Evolutionary conservation across 495 filamentous ascomycete genomes (phyloP), one percentile per base, ranked within the genome.

Genomic region (Aspergillus mulundensis): DNA sequence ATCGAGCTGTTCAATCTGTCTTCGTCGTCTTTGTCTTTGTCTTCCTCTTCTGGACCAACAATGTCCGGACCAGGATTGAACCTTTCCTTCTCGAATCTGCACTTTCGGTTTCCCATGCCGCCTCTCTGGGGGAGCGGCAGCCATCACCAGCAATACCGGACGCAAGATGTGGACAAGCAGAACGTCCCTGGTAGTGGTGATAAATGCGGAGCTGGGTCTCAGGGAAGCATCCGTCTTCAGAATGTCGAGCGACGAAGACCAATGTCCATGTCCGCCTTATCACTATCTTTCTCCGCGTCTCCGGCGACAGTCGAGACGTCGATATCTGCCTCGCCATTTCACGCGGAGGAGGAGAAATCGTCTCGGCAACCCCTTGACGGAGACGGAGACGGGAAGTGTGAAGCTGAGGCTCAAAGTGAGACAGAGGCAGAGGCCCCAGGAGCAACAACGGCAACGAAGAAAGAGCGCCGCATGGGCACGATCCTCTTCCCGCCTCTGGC

Each of bases 1-100:
- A 47, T 65, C 30, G 63, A 65, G 47, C 44, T 65, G 20, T 57
- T 65, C 32, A 59, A 60, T 36, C 52, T 60, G 34, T 46, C 61
- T 10, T 1, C n/a, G 24, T 28, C 44, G 40, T 30, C 4, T 28
- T 19, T 34, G 19, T 16, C 19, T 60, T 50, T n/a, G 8, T 53
- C 14, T 48, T 50, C 18, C 16, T 51, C 43, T 11, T 28, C 36
- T 6, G 14, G 34, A 20, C 0, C 48, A 21, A 36, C 32, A 14
- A 11, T 10, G 2, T 36, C 32, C 7, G 32, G 32, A 7, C 34
- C 36, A 12, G 50, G 50, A 2, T 7, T 43, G 12, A 43, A 21
- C 14, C n/a, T 53, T 5, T 53, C 50, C 5, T 53, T 53, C 19
- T 53, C 50, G 38, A 53, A 32, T 19, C 24, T 53, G 36, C n/a